These are phyloP conservation scores for Aspergillus bridgeri DNA, from an alignment of 495 filamentous ascomycete species.

Conservation along the genomic window DNA sequence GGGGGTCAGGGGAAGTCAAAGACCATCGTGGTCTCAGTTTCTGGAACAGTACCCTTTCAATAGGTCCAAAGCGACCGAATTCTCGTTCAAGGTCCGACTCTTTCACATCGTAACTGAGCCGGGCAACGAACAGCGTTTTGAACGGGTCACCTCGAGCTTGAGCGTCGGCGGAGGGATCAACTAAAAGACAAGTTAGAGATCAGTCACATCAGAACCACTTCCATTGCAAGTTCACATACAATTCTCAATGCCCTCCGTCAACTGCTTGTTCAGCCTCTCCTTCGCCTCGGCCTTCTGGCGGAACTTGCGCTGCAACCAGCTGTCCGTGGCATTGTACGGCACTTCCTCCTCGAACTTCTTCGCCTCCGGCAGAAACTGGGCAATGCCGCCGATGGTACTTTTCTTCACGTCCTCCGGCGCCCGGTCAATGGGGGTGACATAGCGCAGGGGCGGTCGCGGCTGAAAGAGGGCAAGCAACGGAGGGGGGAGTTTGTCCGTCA, in stretches of 20 bases:
- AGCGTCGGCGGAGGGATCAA: constrained; percentile 64
- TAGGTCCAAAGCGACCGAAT: constrained; percentile 90
- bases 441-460: constrained; percentile 86
- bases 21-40: background rate
- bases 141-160: constrained; percentile 90
- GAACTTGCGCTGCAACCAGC: constrained; percentile 83
- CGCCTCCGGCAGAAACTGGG: constrained; percentile 66
- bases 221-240: constrained; percentile 53
- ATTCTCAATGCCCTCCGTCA: constrained; percentile 61
- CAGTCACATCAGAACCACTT: background rate
- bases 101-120: constrained; percentile 83
- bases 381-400: constrained; percentile 65
- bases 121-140: constrained; percentile 89
- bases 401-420: constrained; percentile 75
- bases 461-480: constrained; percentile 92
- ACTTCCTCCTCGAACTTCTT: constrained; percentile 66
- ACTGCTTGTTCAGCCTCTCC: constrained; percentile 55
- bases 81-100: constrained; percentile 89
- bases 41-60: constrained; percentile 66
- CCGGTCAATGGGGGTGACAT: constrained; percentile 77
- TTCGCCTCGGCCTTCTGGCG: constrained; percentile 76
- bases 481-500: constrained; percentile 94
- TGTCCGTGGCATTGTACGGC: constrained; percentile 82
- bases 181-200: constrained; percentile 35
- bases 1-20: background rate